Base-by-base conservation (phyloP, 371 early-diverging fungal genomes). In the Gilbertella persicaria region DNA sequence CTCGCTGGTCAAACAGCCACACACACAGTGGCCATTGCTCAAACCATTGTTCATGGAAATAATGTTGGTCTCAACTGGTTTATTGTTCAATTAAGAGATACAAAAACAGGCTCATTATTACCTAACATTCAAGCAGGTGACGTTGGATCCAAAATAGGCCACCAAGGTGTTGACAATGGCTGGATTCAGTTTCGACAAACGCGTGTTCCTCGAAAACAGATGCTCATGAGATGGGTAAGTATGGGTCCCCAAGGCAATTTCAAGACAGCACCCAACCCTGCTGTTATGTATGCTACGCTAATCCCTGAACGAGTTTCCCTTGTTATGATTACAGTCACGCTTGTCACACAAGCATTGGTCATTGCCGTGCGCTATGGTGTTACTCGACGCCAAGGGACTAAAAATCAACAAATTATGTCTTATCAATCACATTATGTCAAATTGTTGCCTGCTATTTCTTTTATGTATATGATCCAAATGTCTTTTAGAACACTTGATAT, bases 171-270 rank as follows among this genome's bases (percentile, higher is more conserved):
- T 13, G 93, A 93, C 71, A 93, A 93, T 58, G 93, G 93, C 4
- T 93, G 92, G 92, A 92, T 93, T 55, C 89, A 90, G 62, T 93
- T 92, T 69, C 88, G 88, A 16, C 64, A 87, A 37, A 88, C 86
- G 45, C 86, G 92, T 44, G 82, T 92, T 37, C 91, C 93, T 4
- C 83, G 93, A 37, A 79, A 79, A 44, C 74, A 90, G 64, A 88
- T 92, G 92, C 69, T 94, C 50, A 65, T 80, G 58, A 81, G 79
- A 56, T 87, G 88, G 84, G 81, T 84, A 10, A 69, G 70, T 14
- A 80, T 90, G 45, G 70, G 64, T 41, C 68, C 80, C 24, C 69
- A 78, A 44, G 92, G 91, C 39, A 71, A 71, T 26, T 89, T 79
- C 49, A 71, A 56, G 5, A 76, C 80, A 19, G 77, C 84, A 1